Evolutionary conservation across 805 yeast genomes (phyloP), one percentile per base, ranked within the genome.

Genomic region (Ogataea paraovalis): DNA sequence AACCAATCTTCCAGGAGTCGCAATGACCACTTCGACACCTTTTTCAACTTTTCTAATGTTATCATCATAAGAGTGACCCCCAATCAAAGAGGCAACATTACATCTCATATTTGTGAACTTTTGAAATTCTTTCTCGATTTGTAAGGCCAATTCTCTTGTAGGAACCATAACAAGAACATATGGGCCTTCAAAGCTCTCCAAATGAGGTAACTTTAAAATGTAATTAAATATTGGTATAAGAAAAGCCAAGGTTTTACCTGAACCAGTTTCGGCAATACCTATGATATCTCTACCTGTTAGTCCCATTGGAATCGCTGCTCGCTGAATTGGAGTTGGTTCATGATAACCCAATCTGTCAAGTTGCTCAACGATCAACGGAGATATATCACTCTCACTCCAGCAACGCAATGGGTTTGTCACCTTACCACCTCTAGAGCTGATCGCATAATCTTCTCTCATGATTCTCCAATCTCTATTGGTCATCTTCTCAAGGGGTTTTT

Each of bases 261-360:
- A 87, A 12, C 99, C 99, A 0, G 99, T 92, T 55, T 90, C 90
- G 0, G 98, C 97, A n/a, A 91, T 78, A 13, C 96, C 98, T 19
- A 91, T 73, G 2, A 87, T 71, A 62, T 92, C 97, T 21, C 79
- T 66, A 3, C 75, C 69, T 0, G 69, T 62, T 20, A 83, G 57
- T 0, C 85, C 83, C 22, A 83, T 68, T 0, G 97, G 97, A 4
- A 92, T 80, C 0, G 97, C 76, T 0, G 95, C 94, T 52, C 97
- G 69, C 63, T 92, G 99, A 49, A 94, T 85, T 0, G 98, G 94
- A 0, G 97, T 87, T 3, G 98, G 98, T 8, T 78, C 79, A 1
- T 55, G 51, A 58, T 79, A 90, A 0, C 77, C 74, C 5, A 68
- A 59, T 0, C 61, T 39, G 0, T 57, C 53, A 2, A 83, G 47